phyloP scores from a whole-genome alignment of 305 asterid genomes.

The Galium porrigens region DNA sequence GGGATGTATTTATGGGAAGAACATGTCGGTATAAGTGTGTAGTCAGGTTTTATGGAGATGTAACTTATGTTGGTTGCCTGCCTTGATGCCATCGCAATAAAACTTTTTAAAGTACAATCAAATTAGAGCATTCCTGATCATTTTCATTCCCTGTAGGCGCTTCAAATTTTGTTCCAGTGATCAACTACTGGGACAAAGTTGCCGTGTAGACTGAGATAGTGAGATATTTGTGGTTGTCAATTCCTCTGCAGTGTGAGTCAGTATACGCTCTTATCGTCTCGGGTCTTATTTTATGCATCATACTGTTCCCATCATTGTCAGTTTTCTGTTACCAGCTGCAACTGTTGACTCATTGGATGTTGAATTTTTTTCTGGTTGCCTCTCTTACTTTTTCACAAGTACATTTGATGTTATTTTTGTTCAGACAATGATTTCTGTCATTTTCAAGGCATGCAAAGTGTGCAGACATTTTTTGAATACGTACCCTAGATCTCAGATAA shows the following conservation, averaged over 20 bases:
- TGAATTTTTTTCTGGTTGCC: not conserved
- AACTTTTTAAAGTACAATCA: not conserved
- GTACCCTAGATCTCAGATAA: not conserved
- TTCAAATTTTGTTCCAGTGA: not conserved
- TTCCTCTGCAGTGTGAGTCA: not conserved
- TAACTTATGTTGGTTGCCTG: not conserved
- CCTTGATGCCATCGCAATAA: not conserved
- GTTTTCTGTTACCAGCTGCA: not conserved
- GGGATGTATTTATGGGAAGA: not conserved
- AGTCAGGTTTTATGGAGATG: not conserved
- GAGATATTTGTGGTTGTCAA: not conserved
- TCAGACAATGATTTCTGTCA: constrained; percentile 1
- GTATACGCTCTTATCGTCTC: no score
- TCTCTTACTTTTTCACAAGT: not conserved
- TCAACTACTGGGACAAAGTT: not conserved
- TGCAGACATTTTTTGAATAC: not conserved
- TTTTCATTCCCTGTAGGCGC: not conserved
- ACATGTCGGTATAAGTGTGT: not conserved
- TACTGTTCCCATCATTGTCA: not conserved
- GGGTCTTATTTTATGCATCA: not conserved
- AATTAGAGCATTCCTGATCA: not conserved
- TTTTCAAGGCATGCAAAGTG: not conserved
- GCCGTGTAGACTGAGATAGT: not conserved
- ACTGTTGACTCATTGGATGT: not conserved
- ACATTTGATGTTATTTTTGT: not conserved